phyloP scores from a whole-genome alignment of 2,329 filamentous ascomycete species.

The Colletotrichum horii region DNA sequence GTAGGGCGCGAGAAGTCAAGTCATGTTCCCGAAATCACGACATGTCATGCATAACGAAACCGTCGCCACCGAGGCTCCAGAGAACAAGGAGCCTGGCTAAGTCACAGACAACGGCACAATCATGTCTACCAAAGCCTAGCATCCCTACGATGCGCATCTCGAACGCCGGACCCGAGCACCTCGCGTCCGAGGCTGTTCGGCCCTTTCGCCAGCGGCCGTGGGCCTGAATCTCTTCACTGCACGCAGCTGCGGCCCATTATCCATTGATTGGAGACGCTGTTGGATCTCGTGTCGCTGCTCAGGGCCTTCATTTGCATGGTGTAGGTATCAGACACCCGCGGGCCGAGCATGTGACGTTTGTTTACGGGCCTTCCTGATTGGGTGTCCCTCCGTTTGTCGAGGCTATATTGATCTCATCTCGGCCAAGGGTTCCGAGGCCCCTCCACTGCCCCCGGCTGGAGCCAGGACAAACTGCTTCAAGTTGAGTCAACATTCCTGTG shows the following conservation, averaged over 20 bases:
- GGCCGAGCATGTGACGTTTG: background rate
- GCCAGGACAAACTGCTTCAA: background rate
- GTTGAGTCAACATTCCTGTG: background rate
- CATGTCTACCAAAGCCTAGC: background rate
- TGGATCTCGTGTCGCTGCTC: background rate
- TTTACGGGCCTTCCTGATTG: background rate
- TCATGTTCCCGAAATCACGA: background rate
- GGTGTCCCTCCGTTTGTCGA: background rate
- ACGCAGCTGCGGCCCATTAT: background rate
- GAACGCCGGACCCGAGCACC: background rate
- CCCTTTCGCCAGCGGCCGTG: background rate
- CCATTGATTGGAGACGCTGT: background rate
- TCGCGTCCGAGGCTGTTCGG: background rate
- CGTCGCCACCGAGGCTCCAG: background rate
- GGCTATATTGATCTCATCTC: constrained; percentile 14
- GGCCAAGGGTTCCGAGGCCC: background rate
- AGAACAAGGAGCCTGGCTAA: background rate
- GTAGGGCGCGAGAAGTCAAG: background rate
- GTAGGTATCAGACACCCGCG: background rate
- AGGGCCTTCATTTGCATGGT: background rate
- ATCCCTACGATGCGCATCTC: background rate
- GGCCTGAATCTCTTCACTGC: background rate
- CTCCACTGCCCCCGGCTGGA: background rate
- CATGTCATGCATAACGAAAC: background rate
- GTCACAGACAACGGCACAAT: background rate